Percentiles rank a stretch among this genome's conserved stretches.
phyloP scores from a whole-genome alignment of 2,329 filamentous ascomycete species.

The Penicillium griseofulvum region DNA sequence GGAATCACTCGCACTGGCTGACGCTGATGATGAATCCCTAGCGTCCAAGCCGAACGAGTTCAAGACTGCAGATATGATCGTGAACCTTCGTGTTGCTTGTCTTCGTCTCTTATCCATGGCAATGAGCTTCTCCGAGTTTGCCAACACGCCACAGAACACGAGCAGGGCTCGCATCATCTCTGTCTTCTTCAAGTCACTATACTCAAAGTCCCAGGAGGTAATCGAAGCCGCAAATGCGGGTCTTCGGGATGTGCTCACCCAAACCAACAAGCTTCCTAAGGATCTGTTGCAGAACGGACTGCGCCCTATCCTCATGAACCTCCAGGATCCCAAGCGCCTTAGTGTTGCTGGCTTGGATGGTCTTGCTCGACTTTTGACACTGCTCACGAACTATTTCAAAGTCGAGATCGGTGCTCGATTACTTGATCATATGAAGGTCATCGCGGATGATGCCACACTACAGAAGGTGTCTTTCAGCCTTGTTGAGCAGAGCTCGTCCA shows the following conservation, averaged over 20 bases:
- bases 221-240: slow-evolving; percentile 92
- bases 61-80: slow-evolving; percentile 90
- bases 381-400: slow-evolving; percentile 98
- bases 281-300: slow-evolving; percentile 92
- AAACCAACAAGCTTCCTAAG: slow-evolving; percentile 89
- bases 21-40: slow-evolving; percentile 89
- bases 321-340: slow-evolving; percentile 88
- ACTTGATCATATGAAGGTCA: slow-evolving; percentile 89
- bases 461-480: slow-evolving; percentile 93
- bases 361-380: slow-evolving; percentile 78
- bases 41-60: slow-evolving; percentile 92
- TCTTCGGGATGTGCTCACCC: slow-evolving; percentile 78
- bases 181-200: slow-evolving; percentile 97
- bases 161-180: slow-evolving; percentile 71
- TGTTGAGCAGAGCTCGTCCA: slow-evolving; percentile 85
- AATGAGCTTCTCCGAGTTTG: slow-evolving; percentile 89
- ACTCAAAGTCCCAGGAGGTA: slow-evolving; percentile 86
- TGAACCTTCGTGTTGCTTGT: slow-evolving; percentile 87
- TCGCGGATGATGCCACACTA: slow-evolving; percentile 75
- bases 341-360: slow-evolving; percentile 89
- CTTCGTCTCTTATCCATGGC: slow-evolving; percentile 90
- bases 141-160: slow-evolving; percentile 67
- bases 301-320: slow-evolving; percentile 89
- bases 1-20: slow-evolving; percentile 89
- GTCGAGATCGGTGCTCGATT: slow-evolving; percentile 92